Evolutionary conservation across 1,284 basidiomycete genomes (phyloP), one percentile per base, ranked within the genome.

Genomic region (Malassezia yamatoensis): DNA sequence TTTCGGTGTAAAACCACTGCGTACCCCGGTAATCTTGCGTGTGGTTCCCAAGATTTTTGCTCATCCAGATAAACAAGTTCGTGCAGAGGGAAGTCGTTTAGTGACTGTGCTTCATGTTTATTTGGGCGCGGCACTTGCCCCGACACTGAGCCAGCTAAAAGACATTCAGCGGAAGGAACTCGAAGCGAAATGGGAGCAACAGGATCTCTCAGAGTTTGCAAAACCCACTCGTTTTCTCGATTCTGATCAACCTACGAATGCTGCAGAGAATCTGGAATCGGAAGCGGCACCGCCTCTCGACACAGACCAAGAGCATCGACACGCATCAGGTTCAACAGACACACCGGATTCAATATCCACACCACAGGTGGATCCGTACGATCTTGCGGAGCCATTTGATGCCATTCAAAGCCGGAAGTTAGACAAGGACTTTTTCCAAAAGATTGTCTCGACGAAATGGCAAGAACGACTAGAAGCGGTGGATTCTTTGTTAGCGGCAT

Each of bases 141-240:
- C 90, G 42, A 89, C 85, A 77, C 78, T 99, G 10, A 78, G 83
- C n/a, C 88, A 94, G 63, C 81, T 99, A 60, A 99, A 99, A 75
- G 90, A 94, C 0, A 90, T 98, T n/a, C 94, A 98, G 76, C 84
- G 91, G 41, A 91, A 96, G 74, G 94, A 98, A 70, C 77, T 99
- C 58, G 88, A 89, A 67, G 91, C 94, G 70, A 81, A 83, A 0
- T 99, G 96, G 68, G 88, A 88, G 61, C 78, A 76, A 32, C 80
- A 93, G 78, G 90, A 94, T 67, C 83, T 82, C 47, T 83, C 85
- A 34, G 86, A 85, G 1, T 85, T 85, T 63, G 88, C 88, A 0
- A 80, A 80, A 1, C 85, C 88, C 1, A 84, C 84, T 55, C 79
- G 91, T 54, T 79, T 83, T 65, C 96, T 94, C 9, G 81, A 86